A percentile compares a stretch with the other conserved stretches of the same genome.
Conservation (phyloP, 345 rosid genomes). For the Boechera divaricarpa region DNA sequence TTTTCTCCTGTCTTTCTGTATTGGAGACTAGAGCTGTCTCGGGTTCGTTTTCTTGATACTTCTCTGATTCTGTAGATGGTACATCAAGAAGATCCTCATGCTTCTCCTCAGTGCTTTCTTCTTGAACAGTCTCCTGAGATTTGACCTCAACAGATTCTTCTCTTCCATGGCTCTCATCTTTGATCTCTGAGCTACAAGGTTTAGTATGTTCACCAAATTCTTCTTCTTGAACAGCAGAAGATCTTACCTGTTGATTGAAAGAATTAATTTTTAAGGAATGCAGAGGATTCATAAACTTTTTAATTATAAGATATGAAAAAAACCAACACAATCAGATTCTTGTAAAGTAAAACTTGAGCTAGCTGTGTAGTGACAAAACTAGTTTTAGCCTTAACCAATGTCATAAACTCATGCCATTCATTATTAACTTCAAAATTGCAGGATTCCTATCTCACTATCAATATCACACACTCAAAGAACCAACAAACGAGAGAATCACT, state of each 20-base stretch:
- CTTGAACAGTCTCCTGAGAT: constrained; percentile 16
- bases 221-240: constrained; percentile 30
- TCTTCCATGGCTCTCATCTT: constrained; percentile 35
- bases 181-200: constrained; percentile 21
- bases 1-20: not conserved
- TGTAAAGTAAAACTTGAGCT: not conserved
- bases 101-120: constrained; percentile 2
- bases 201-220: constrained; percentile 41
- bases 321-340: not conserved
- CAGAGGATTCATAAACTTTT: not conserved
- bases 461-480: not conserved
- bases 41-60: not conserved
- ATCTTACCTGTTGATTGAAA: constrained; percentile 46
- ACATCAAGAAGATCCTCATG: constrained; percentile 7
- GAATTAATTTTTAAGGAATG: constrained; percentile 6
- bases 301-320: not conserved
- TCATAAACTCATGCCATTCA: constrained; percentile 9
- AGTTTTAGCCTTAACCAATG: constrained; percentile 11
- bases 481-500: not conserved
- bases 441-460: not conserved
- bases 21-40: not conserved
- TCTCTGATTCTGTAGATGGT: constrained; percentile 7
- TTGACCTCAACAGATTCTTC: constrained; percentile 23
- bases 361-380: not conserved
- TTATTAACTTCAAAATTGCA: not conserved